Conservation (phyloP, 2,329 filamentous ascomycete genomes). For the Aspergillus fructus region DNA sequence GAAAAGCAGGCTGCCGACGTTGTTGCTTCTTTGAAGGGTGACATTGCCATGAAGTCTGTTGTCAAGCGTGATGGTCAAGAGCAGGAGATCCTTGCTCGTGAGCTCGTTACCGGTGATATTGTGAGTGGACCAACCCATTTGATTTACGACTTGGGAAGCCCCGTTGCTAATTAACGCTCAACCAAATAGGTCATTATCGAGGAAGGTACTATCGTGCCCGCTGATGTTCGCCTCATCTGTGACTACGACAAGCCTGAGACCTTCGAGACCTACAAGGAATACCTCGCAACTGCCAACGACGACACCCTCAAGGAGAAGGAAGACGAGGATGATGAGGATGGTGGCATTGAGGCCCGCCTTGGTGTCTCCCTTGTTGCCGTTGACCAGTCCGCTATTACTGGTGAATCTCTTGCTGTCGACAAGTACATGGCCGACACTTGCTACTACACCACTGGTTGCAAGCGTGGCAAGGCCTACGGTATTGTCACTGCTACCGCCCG, state of each 20-base stretch:
- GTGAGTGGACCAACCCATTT: constrained; percentile 43
- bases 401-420: constrained; percentile 68
- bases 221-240: constrained; percentile 70
- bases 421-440: constrained; percentile 68
- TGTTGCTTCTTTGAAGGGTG: constrained; percentile 71
- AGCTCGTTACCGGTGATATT: constrained; percentile 75
- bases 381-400: constrained; percentile 78
- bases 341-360: constrained; percentile 55
- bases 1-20: constrained; percentile 79
- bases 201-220: constrained; percentile 70
- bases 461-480: constrained; percentile 74
- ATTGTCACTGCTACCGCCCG: constrained; percentile 67
- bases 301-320: constrained; percentile 60
- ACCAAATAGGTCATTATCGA: constrained; percentile 61
- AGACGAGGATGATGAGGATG: constrained; percentile 58
- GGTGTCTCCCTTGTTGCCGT: constrained; percentile 67
- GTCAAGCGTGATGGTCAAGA: constrained; percentile 68
- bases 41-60: constrained; percentile 72
- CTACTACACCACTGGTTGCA: constrained; percentile 80
- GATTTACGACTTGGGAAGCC: neutral
- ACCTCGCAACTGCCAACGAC: constrained; percentile 61
- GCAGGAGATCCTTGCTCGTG: constrained; percentile 67
- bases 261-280: constrained; percentile 66
- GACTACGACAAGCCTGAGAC: constrained; percentile 68
- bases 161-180: neutral